phyloP scores from a whole-genome alignment of 768 basidiomycete species.

The Punctularia strigosozonata region DNA sequence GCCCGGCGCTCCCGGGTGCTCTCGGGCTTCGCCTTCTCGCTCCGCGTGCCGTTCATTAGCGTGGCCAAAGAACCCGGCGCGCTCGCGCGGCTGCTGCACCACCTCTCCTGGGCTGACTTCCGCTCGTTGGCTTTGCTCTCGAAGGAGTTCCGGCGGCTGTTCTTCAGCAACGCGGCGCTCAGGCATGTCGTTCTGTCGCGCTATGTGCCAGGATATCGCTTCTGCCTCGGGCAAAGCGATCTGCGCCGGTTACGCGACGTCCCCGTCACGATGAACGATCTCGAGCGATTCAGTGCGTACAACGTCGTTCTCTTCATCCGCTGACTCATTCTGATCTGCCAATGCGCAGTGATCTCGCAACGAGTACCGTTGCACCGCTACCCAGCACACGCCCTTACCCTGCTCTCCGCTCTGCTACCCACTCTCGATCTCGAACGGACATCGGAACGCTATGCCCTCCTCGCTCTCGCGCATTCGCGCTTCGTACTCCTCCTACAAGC shows the following conservation, averaged over 20 bases:
- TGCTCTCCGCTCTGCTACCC: constrained; percentile 28
- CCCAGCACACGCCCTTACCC: constrained; percentile 51
- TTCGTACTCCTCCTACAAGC: constrained; percentile 67
- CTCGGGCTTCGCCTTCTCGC: too few species aligned
- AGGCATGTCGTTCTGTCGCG: constrained; percentile 28
- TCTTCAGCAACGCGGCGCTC: constrained; percentile 20
- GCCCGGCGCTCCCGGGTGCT: too few species aligned
- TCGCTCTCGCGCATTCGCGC: constrained; percentile 58
- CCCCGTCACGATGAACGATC: constrained; percentile 41
- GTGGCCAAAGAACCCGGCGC: constrained; percentile 22
- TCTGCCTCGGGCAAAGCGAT: constrained; percentile 30
- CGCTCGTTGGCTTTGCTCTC: constrained; percentile 25
- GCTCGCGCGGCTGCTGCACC: constrained; percentile 20
- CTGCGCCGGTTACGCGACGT: constrained; percentile 31
- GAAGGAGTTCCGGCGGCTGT: constrained; percentile 17
- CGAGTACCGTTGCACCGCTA: constrained; percentile 55
- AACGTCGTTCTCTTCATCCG: constrained; percentile 7
- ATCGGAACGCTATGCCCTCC: constrained; percentile 27
- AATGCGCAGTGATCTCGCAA: constrained; percentile 47
- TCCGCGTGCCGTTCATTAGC: too few species aligned
- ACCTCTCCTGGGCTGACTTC: constrained; percentile 27
- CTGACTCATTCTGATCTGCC: constrained; percentile 5
- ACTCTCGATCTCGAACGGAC: constrained; percentile 19
- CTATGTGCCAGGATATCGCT: constrained; percentile 48
- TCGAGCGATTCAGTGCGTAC: constrained; percentile 54